These are phyloP conservation scores for Eremomyces bilateralis DNA, from an alignment of 495 filamentous ascomycete species.

Conservation along the genomic window DNA sequence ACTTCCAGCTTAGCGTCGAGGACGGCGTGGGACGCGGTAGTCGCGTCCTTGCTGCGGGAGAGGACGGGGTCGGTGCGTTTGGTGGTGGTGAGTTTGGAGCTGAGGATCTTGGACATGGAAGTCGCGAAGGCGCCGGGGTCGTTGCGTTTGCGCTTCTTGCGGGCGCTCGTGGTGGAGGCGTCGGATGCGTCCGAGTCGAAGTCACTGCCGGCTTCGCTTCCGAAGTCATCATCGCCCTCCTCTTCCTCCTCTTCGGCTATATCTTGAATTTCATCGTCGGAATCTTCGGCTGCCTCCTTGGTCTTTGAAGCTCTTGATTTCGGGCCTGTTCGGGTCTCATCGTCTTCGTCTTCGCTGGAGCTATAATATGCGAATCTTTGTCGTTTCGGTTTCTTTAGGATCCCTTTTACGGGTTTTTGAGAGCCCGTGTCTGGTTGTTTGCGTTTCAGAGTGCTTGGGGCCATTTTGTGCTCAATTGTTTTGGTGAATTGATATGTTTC, in stretches of 20 bases:
- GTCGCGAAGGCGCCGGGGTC: constrained; percentile 78
- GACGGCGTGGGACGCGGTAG: constrained; percentile 38
- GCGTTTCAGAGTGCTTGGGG: too few species aligned
- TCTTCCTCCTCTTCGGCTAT: constrained; percentile 34
- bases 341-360: constrained; percentile 37
- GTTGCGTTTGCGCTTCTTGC: constrained; percentile 41
- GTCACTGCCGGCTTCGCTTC: constrained; percentile 4
- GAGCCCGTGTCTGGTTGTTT: constrained; percentile 5
- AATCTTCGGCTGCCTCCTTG: too few species aligned
- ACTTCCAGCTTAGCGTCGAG: constrained; percentile 58
- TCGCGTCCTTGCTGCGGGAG: constrained; percentile 49
- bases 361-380: constrained; percentile 66
- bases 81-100: constrained; percentile 58
- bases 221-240: constrained; percentile 13
- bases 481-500: neutral
- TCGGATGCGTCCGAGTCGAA: constrained; percentile 3
- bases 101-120: constrained; percentile 76
- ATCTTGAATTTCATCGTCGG: constrained; percentile 35
- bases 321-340: too few species aligned
- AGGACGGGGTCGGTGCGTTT: constrained; percentile 75
- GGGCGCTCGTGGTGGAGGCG: constrained; percentile 5
- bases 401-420: constrained; percentile 34
- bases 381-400: constrained; percentile 43
- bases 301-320: too few species aligned
- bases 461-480: constrained; percentile 3